These are phyloP conservation scores for Apiotrichum gracile DNA, from an alignment of 1,284 basidiomycete genomes.

Conservation along the genomic window DNA sequence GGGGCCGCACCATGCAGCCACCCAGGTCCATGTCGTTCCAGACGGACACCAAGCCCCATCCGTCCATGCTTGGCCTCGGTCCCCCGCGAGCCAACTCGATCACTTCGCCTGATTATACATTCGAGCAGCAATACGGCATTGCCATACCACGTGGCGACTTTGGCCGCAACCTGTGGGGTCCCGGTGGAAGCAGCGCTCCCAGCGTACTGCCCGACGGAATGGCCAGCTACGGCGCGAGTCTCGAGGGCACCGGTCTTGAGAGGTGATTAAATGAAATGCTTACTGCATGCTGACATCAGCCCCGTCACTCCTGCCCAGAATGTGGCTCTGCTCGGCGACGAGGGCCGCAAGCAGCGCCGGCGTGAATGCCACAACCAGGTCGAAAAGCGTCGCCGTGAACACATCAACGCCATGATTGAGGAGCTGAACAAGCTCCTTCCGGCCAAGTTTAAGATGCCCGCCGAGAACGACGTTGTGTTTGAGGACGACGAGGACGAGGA, in stretches of 20 bases:
- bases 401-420: conserved; percentile 46
- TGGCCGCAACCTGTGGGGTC: conserved; percentile 11
- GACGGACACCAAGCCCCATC: conserved; percentile 11
- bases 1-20: conserved; percentile 15
- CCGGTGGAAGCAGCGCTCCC: conserved; percentile 22
- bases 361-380: conserved; percentile 46
- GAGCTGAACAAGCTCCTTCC: conserved; percentile 40
- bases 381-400: conserved; percentile 42
- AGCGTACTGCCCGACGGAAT: conserved; percentile 19
- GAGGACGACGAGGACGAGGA: conserved; percentile 41
- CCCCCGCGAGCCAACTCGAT: conserved; percentile 13
- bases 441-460: conserved; percentile 22
- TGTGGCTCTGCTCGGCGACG: conserved; percentile 23
- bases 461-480: conserved; percentile 22
- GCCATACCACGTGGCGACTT: conserved; percentile 23
- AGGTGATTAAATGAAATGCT: conserved; percentile 5
- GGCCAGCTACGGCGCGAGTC: conserved; percentile 21
- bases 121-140: conserved; percentile 22
- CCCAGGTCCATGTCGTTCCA: conserved; percentile 19
- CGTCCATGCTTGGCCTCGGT: conserved; percentile 4
- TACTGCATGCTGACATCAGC: conserved; percentile 14
- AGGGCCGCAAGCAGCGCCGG: conserved; percentile 36
- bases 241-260: conserved; percentile 23
- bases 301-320: conserved; percentile 34
- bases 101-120: conserved; percentile 5